A percentile compares a stretch with the other conserved stretches of the same genome.
These are phyloP conservation scores for Colletotrichum liaoningense DNA, from an alignment of 2,329 filamentous ascomycete genomes.

Conservation along the genomic window DNA sequence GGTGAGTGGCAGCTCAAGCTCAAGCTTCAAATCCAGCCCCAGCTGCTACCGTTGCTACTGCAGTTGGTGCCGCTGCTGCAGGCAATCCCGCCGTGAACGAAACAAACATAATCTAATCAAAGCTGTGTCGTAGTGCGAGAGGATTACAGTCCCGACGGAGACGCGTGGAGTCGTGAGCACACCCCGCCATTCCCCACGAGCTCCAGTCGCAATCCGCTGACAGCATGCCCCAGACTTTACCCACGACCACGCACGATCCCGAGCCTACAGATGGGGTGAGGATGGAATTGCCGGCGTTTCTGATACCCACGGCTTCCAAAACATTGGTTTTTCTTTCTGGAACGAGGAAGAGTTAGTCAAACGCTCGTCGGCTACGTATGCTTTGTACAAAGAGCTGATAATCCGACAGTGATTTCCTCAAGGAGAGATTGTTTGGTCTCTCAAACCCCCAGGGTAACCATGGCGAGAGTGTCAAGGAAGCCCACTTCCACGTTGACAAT, in stretches of 20 bases:
- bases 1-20: slow-evolving; percentile 61
- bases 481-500: slow-evolving; percentile 96
- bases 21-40: slow-evolving; percentile 8
- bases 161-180: slow-evolving; percentile 91
- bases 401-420: slow-evolving; percentile 80
- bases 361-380: slow-evolving; percentile 38
- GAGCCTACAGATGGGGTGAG: slow-evolving; percentile 94
- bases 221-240: slow-evolving; percentile 78
- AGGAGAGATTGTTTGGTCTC: slow-evolving; percentile 93
- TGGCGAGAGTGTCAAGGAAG: slow-evolving; percentile 96
- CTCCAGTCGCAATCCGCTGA: slow-evolving; percentile 35
- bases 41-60: slow-evolving; percentile 17
- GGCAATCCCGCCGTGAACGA: background rate
- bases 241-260: slow-evolving; percentile 89
- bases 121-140: slow-evolving; percentile 73
- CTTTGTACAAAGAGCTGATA: slow-evolving; percentile 50
- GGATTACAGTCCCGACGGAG: slow-evolving; percentile 90
- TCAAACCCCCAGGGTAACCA: slow-evolving; percentile 98
- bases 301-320: slow-evolving; percentile 90
- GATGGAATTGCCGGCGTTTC: slow-evolving; percentile 96
- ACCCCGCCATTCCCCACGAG: slow-evolving; percentile 24
- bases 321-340: slow-evolving; percentile 97
- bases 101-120: slow-evolving; percentile 13
- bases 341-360: slow-evolving; percentile 86
- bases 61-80: background rate